phyloP scores from a whole-genome alignment of 75 land plant species.

The Pinus albicaulis region DNA sequence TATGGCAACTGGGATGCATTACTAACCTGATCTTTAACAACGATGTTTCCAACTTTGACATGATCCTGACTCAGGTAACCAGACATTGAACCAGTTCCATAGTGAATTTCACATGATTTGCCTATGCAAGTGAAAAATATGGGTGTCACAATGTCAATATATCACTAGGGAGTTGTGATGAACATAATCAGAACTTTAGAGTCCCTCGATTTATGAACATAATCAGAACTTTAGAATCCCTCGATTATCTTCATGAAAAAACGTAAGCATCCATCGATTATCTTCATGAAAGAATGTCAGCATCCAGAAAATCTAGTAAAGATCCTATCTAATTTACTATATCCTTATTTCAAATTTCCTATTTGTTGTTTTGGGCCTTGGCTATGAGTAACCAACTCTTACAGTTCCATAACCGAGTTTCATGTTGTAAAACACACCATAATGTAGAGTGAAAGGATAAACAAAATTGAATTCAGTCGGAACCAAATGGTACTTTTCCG shows the following conservation, averaged over 20 bases:
- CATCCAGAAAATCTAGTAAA: neutral
- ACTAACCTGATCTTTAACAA: conserved; percentile 66
- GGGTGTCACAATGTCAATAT: neutral
- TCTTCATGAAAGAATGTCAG: neutral
- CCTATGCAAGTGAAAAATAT: conserved; percentile 37
- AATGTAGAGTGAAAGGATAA: neutral
- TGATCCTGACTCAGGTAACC: conserved; percentile 75
- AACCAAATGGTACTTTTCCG: neutral
- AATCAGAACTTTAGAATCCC: neutral
- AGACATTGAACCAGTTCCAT: conserved; percentile 78
- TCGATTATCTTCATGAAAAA: too few species aligned
- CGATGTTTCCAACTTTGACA: conserved; percentile 66
- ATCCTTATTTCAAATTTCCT: neutral
- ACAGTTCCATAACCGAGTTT: neutral
- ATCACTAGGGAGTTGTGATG: neutral
- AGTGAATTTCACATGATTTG: conserved; percentile 55
- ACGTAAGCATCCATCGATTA: too few species aligned
- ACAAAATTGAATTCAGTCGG: neutral
- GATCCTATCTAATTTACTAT: neutral
- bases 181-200: neutral
- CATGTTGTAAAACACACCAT: neutral
- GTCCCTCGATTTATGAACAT: too few species aligned
- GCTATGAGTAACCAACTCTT: neutral
- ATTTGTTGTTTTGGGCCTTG: neutral
- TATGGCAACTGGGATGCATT: neutral